phyloP scores from a whole-genome alignment of 306 rosid genomes.

The Ormosia emarginata region DNA sequence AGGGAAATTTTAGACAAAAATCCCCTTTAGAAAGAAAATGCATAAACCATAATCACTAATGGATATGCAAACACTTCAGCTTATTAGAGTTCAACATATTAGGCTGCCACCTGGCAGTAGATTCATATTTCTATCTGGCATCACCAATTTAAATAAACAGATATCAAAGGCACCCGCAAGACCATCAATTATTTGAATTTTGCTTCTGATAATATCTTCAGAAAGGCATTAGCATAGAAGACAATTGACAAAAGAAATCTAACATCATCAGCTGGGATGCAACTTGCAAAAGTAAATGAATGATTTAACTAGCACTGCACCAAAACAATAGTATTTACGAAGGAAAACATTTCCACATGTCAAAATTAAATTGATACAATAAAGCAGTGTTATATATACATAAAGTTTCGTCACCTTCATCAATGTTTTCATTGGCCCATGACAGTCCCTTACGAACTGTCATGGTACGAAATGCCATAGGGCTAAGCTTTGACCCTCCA shows the following conservation, averaged over 20 bases:
- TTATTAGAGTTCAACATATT: conserved; percentile 20
- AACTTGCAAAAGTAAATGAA: neutral
- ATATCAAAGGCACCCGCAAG: neutral
- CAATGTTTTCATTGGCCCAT: conserved; percentile 84
- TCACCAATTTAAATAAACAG: conserved; percentile 15
- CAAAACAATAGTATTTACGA: neutral
- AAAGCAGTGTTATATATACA: neutral
- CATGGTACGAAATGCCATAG: conserved; percentile 70
- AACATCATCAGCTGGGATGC: neutral
- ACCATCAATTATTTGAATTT: conserved; percentile 5
- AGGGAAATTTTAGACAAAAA: neutral
- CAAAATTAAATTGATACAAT: neutral
- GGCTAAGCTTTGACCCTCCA: conserved; percentile 77
- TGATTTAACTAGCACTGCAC: neutral
- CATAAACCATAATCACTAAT: neutral
- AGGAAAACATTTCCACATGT: neutral
- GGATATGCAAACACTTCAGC: conserved; percentile 3
- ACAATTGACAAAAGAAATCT: neutral
- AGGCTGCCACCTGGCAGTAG: neutral
- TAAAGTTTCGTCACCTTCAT: conserved; percentile 57
- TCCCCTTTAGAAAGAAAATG: neutral
- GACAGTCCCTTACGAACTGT: conserved; percentile 72
- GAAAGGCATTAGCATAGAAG: conserved; percentile 14
- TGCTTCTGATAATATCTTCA: neutral
- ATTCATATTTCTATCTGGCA: neutral